Base-by-base conservation (phyloP, 495 filamentous ascomycete species). In the Cercophora newfieldiana region DNA sequence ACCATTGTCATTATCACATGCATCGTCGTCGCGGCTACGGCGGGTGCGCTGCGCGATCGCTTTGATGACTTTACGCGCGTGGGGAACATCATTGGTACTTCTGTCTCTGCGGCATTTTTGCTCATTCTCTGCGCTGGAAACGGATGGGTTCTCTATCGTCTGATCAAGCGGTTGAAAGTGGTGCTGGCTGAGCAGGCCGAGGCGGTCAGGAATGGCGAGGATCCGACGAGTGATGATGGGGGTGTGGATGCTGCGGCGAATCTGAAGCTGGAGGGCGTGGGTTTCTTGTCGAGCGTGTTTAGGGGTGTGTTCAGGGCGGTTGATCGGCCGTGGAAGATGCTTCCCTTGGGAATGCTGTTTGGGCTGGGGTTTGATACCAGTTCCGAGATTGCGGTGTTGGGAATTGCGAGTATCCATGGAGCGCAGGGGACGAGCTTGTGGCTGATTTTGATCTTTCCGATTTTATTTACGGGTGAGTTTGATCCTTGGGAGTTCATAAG, bases 261-360 rank as follows among this genome's bases (percentile, higher is more conserved):
- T 0, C 83, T 93, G 70, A 85, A 89, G 74, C 82, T 96, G 22
- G 87, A 94, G 69, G 91, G 92, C 4, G 87, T 85, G 1, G 94
- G 94, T 0, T 86, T 91, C 53, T 75, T 97, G 54, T 89, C 89
- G 60, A 78, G 77, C 3, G 68, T 97, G 10, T 86, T 97, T 56
- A 87, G 89, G 67, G 87, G 82, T 59, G 79, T 94, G 76, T 97
- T 97, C 79, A 88, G 85, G 65, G 74, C 96, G 22, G 89, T 99
- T 72, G 91, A 99, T 74, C 79, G 90, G 73, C 92, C 93, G 0
- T 99, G 95, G 95, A 99, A 99, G 77, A 99, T 97, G 94, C 90
- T 96, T 74, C 92, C 93, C 5, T 79, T 98, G 3, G 94, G 94
- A 4, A 81, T 97, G 3, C 74, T 97, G 22, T 99, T 99, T 76